These are phyloP conservation scores for Cladobotryum mycophilum DNA, from an alignment of 2,329 filamentous ascomycete species.

Conservation along the genomic window DNA sequence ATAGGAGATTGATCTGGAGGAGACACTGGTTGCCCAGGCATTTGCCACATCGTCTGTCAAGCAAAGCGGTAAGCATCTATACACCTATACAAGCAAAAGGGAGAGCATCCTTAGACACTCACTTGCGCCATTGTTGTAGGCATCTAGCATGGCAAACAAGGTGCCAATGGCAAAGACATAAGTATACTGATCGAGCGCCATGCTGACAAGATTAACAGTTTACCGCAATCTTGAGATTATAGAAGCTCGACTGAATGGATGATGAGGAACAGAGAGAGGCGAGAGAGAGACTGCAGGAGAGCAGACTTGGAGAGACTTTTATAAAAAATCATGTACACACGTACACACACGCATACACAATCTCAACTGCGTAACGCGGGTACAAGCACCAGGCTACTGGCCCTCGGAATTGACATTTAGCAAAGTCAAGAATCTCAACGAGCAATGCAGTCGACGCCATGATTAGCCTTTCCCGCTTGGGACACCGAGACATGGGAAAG, in stretches of 20 bases:
- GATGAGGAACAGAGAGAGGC: background rate
- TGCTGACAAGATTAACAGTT: conserved; percentile 28
- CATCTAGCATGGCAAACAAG: conserved; percentile 68
- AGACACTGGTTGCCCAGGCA: conserved; percentile 71
- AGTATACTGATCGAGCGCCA: conserved; percentile 56
- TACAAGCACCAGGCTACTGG: too few relatives aligned
- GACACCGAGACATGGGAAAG: conserved; percentile 5
- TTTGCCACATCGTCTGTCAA: conserved; percentile 72
- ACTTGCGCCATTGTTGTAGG: conserved; percentile 76
- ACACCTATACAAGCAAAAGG: background rate
- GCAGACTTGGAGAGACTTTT: background rate
- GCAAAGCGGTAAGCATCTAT: conserved; percentile 9
- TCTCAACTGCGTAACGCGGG: too few relatives aligned
- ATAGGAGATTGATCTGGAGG: conserved; percentile 69
- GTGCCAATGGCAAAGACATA: conserved; percentile 73
- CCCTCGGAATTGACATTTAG: background rate
- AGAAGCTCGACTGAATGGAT: background rate
- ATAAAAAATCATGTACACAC: too few relatives aligned
- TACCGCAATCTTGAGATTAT: background rate
- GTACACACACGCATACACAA: too few relatives aligned
- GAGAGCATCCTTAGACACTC: conserved; percentile 29
- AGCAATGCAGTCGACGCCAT: background rate
- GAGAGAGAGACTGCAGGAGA: background rate
- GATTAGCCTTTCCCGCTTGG: conserved; percentile 3
- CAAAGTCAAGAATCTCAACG: background rate